A percentile compares a stretch with the other conserved stretches of the same genome.
phyloP scores from a whole-genome alignment of 345 rosid species.

The Salix dunnii region DNA sequence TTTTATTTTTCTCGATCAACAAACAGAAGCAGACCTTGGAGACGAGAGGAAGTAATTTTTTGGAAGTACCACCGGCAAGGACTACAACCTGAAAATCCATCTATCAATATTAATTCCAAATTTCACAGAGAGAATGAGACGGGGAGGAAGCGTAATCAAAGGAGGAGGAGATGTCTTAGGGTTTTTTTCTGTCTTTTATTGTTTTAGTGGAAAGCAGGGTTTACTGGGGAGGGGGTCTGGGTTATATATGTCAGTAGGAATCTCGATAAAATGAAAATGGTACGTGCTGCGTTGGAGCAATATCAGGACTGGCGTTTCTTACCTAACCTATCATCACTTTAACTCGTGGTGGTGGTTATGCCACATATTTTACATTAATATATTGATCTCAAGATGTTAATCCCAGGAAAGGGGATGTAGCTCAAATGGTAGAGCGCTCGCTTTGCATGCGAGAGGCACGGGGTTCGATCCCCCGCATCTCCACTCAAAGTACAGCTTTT shows the following conservation, averaged over 20 bases:
- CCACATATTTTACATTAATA: rapidly evolving
- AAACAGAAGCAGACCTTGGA: constrained; percentile 53
- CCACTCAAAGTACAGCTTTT: constrained; percentile 16
- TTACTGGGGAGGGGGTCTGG: neutral
- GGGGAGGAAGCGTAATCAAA: too few relatives aligned
- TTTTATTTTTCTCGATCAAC: neutral
- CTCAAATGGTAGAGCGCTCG: constrained; percentile 59
- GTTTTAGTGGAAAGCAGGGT: neutral
- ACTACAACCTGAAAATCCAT: constrained; percentile 97
- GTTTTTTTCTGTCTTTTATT: neutral
- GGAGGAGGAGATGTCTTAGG: too few relatives aligned
- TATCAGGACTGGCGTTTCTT: neutral
- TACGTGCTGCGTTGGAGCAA: neutral
- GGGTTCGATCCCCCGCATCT: constrained; percentile 88
- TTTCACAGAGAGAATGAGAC: neutral
- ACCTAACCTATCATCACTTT: too few relatives aligned
- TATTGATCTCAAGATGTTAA: too few relatives aligned
- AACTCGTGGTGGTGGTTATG: too few relatives aligned
- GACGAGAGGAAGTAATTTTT: constrained; percentile 72
- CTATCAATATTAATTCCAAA: neutral
- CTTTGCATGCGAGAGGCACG: constrained; percentile 93
- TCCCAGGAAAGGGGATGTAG: constrained; percentile 17
- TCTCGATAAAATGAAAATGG: neutral
- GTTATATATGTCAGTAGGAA: neutral
- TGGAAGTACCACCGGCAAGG: constrained; percentile 81